phyloP scores from a whole-genome alignment of 768 basidiomycete genomes.

The Psilocybe cyanescens region DNA sequence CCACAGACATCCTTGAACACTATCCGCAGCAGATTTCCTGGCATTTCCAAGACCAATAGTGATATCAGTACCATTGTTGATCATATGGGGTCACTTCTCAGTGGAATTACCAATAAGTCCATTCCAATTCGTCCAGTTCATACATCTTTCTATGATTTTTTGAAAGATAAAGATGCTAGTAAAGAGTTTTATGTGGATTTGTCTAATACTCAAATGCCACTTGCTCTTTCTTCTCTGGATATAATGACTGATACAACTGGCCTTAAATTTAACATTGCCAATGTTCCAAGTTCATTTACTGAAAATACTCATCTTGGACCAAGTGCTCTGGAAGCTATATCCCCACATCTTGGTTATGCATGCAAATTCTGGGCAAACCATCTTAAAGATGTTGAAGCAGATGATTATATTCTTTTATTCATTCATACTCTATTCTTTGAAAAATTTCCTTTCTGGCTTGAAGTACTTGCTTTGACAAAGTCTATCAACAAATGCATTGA shows the following conservation, averaged over 20 bases:
- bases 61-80: conserved; percentile 4
- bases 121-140: conserved; percentile 20
- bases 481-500: conserved; percentile 11
- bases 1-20: background rate
- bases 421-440: conserved; percentile 26
- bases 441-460: conserved; percentile 34
- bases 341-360: conserved; percentile 30
- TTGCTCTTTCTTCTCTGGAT: conserved; percentile 20
- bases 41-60: background rate
- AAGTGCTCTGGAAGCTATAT: conserved; percentile 24
- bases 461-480: conserved; percentile 31
- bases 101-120: conserved; percentile 7
- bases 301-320: conserved; percentile 27
- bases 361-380: conserved; percentile 36
- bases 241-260: conserved; percentile 26
- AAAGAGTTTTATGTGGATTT: conserved; percentile 19
- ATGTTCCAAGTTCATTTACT: conserved; percentile 31
- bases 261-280: conserved; percentile 39
- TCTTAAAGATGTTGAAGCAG: conserved; percentile 10
- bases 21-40: background rate
- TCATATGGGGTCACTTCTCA: conserved; percentile 13
- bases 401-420: conserved; percentile 6
- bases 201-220: conserved; percentile 16
- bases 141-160: conserved; percentile 31
- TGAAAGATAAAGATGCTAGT: conserved; percentile 19